These are phyloP conservation scores for Sarocladiaceae sp. DNA, from an alignment of 2,329 filamentous ascomycete species.

Conservation along the genomic window DNA sequence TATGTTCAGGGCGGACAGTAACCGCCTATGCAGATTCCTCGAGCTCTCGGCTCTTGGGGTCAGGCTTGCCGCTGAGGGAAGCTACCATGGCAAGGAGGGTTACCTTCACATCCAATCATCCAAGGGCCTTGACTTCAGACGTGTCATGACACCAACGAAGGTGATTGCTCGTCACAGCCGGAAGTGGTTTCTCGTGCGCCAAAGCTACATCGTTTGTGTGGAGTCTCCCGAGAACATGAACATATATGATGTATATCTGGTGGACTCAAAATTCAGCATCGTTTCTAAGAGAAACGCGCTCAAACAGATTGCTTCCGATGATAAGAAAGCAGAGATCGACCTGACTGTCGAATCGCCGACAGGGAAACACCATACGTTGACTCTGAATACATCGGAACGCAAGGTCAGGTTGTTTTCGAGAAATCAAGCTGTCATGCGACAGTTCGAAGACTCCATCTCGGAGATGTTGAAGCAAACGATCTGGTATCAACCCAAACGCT, in stretches of 20 bases:
- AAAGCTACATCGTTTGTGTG: constrained; percentile 97
- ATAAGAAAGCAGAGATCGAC: constrained; percentile 47
- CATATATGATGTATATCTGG: constrained; percentile 97
- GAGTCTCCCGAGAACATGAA: constrained; percentile 98
- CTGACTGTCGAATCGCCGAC: constrained; percentile 29
- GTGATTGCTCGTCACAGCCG: constrained; percentile 78
- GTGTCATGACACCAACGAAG: constrained; percentile 69
- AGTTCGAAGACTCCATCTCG: constrained; percentile 89
- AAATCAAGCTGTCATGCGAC: constrained; percentile 80
- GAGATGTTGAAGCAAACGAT: constrained; percentile 78
- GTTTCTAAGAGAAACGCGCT: constrained; percentile 62
- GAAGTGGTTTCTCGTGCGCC: constrained; percentile 97
- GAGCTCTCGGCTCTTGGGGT: constrained; percentile 93
- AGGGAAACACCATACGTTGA: constrained; percentile 73
- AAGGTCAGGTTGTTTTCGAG: constrained; percentile 86
- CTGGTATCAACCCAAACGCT: constrained; percentile 80
- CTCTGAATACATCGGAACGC: constrained; percentile 84
- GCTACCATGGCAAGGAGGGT: constrained; percentile 96
- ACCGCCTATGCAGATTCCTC: constrained; percentile 89
- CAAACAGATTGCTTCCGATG: constrained; percentile 48
- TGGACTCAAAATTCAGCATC: constrained; percentile 81
- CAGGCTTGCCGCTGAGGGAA: constrained; percentile 86
- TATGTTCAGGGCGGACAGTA: constrained; percentile 94
- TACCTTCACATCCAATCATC: constrained; percentile 86
- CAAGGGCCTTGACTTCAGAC: constrained; percentile 80